These are phyloP conservation scores for Microbotryum silenes-acaulis DNA, from an alignment of 1,284 basidiomycete genomes.

Conservation along the genomic window DNA sequence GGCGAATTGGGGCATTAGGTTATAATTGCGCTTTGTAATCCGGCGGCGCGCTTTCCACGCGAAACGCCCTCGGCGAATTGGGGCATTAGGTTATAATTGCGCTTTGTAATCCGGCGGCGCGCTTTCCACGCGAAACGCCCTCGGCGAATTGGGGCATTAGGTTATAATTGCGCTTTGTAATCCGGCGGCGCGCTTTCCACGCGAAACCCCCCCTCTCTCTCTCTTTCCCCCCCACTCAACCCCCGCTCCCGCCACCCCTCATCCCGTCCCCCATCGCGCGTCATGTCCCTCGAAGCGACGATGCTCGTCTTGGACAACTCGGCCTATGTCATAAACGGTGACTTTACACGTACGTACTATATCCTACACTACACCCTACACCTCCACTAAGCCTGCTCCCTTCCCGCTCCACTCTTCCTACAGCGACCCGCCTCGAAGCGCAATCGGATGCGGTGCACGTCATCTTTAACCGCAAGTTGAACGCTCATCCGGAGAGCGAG, in stretches of 20 bases:
- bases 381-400: slow-evolving; percentile 49
- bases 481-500: slow-evolving; percentile 93
- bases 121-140: no score
- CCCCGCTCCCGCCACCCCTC: no score
- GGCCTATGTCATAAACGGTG: slow-evolving; percentile 61
- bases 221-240: not conserved
- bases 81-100: no score
- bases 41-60: no score
- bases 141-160: no score
- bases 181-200: no score
- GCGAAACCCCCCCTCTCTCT: no score
- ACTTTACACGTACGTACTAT: slow-evolving; percentile 60
- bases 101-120: no score
- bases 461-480: slow-evolving; percentile 86
- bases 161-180: no score
- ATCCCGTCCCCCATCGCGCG: slow-evolving; percentile 37
- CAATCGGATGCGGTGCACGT: slow-evolving; percentile 86
- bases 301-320: slow-evolving; percentile 57
- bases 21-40: no score
- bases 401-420: not conserved
- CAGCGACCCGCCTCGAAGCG: slow-evolving; percentile 57
- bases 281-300: slow-evolving; percentile 86
- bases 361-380: slow-evolving; percentile 13
- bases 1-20: no score
- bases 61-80: no score